phyloP scores from a whole-genome alignment of 2,329 filamentous ascomycete genomes.

The Nannizziopsis barbatae region DNA sequence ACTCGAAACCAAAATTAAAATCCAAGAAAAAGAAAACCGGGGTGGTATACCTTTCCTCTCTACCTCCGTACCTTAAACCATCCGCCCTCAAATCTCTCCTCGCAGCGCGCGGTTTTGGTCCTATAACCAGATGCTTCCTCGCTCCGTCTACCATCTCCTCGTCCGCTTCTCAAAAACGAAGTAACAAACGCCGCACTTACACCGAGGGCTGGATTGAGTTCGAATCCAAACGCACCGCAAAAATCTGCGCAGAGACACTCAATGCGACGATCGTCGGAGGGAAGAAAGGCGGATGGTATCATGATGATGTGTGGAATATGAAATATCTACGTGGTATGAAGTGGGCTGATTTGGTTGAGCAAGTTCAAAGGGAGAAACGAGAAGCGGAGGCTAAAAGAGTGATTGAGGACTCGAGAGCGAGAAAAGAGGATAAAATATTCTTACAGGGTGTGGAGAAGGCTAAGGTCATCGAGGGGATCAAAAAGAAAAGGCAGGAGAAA shows the following conservation, averaged over 20 bases:
- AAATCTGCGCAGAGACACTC: slow-evolving; percentile 36
- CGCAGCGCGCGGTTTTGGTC: slow-evolving; percentile 31
- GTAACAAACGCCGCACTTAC: slow-evolving; percentile 34
- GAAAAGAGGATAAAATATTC: slow-evolving; percentile 36
- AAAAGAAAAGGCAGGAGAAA: slow-evolving; percentile 35
- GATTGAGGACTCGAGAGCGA: slow-evolving; percentile 33
- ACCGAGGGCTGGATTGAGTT: slow-evolving; percentile 40
- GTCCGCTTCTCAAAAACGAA: slow-evolving; percentile 19
- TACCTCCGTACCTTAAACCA: slow-evolving; percentile 40
- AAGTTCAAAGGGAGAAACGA: slow-evolving; percentile 33
- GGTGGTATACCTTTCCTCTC: slow-evolving; percentile 36
- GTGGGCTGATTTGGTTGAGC: slow-evolving; percentile 38
- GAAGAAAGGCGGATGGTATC: slow-evolving; percentile 36
- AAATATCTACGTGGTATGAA: slow-evolving; percentile 35
- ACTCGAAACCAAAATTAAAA: slow-evolving; percentile 11
- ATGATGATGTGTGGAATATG: slow-evolving; percentile 39
- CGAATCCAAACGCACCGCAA: slow-evolving; percentile 35
- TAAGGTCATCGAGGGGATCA: slow-evolving; percentile 34
- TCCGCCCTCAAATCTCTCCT: slow-evolving; percentile 35
- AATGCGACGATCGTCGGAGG: slow-evolving; percentile 37
- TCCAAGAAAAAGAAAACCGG: slow-evolving; percentile 29
- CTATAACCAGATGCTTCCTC: slow-evolving; percentile 36
- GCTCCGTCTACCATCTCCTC: slow-evolving; percentile 25
- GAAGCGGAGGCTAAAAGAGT: slow-evolving; percentile 33
- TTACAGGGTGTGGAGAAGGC: slow-evolving; percentile 33